phyloP scores from a whole-genome alignment of 140 eudicot species.

The Oenanthe javanica region DNA sequence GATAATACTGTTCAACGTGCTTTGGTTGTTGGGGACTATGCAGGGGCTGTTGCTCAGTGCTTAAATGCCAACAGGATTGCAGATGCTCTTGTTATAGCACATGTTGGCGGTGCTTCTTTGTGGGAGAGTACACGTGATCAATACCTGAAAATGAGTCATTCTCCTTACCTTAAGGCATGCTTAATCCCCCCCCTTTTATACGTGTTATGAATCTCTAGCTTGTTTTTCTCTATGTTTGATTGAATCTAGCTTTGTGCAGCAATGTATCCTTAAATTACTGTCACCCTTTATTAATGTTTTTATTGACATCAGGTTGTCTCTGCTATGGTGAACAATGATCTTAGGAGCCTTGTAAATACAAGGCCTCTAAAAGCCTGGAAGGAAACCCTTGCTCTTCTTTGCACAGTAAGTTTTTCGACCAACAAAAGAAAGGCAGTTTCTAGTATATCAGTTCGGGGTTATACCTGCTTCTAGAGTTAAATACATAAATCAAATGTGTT shows the following conservation, averaged over 20 bases:
- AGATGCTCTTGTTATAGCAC: constrained; percentile 96
- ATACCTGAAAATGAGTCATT: constrained; percentile 56
- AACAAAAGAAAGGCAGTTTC: neutral
- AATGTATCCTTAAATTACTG: neutral
- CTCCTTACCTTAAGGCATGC: constrained; percentile 81
- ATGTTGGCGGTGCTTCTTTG: constrained; percentile 76
- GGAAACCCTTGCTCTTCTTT: constrained; percentile 91
- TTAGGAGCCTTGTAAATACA: constrained; percentile 72
- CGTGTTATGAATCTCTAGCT: neutral
- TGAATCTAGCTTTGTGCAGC: neutral
- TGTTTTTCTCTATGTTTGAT: neutral
- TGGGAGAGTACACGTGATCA: constrained; percentile 94
- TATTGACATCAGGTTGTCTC: constrained; percentile 64
- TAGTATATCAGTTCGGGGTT: neutral
- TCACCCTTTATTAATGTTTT: neutral
- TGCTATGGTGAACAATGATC: constrained; percentile 91
- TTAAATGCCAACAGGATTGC: constrained; percentile 79
- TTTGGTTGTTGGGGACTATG: constrained; percentile 89
- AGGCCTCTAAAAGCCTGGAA: constrained; percentile 95
- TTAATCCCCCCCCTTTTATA: neutral
- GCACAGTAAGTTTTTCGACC: constrained; percentile 64
- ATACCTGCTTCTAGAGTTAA: neutral
- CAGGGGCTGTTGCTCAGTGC: constrained; percentile 87
- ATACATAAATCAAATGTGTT: neutral
- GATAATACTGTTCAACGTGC: constrained; percentile 91